Percentiles rank a stretch among this genome's conserved stretches.
phyloP scores from a whole-genome alignment of 176 grass and related monocot species.

The Juncus inflexus region DNA sequence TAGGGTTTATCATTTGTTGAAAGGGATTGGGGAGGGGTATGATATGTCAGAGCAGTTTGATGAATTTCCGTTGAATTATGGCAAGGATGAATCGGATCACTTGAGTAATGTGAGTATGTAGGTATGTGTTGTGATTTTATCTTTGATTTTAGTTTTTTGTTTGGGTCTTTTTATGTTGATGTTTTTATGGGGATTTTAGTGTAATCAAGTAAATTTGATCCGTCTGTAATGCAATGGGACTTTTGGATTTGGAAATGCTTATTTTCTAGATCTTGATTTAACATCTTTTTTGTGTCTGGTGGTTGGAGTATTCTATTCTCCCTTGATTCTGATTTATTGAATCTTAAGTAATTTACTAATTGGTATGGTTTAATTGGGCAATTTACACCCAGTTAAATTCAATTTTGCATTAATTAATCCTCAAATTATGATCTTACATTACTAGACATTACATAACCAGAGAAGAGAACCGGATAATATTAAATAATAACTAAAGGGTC shows the following conservation, averaged over 20 bases:
- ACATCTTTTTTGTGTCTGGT: conserved; percentile 4
- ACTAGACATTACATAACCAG: no score
- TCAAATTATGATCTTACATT: no score
- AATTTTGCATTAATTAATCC: no score
- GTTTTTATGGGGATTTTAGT: conserved; percentile 4
- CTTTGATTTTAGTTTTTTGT: conserved; percentile 12
- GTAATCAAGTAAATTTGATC: conserved; percentile 33
- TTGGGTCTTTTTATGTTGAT: background rate
- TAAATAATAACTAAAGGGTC: no score
- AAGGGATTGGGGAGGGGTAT: conserved; percentile 38
- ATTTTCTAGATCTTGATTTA: conserved; percentile 18
- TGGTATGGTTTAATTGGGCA: no score
- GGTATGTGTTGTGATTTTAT: background rate
- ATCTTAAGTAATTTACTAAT: background rate
- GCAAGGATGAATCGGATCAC: conserved; percentile 70
- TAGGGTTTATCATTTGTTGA: conserved; percentile 63
- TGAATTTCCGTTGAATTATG: conserved; percentile 71
- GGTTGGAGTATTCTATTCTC: background rate
- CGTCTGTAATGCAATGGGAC: background rate
- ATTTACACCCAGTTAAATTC: no score
- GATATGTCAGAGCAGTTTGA: conserved; percentile 76
- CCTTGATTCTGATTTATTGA: background rate
- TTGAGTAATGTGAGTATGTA: conserved; percentile 18
- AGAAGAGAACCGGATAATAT: no score
- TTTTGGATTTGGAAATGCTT: conserved; percentile 16